Evolutionary conservation across 352 stramenopile species (phyloP), one percentile per base, ranked within the genome.

Genomic region (Pythium insidiosum): DNA sequence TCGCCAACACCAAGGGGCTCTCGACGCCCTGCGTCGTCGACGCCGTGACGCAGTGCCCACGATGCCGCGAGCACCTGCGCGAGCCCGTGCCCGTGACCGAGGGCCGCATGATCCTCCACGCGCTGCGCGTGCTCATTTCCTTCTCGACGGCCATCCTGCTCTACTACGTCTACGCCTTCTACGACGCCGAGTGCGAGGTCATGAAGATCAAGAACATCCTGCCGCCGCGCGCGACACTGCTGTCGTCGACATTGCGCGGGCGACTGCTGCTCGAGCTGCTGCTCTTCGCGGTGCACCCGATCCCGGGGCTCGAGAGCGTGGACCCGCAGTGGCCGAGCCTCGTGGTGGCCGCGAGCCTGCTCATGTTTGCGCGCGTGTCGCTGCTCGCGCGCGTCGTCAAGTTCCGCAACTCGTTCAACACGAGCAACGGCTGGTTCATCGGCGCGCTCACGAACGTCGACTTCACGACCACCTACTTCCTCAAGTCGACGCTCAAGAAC

Each of bases 201-300:
- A 76, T 85, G 61, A 89, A 85, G 59, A 68, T 85, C 52, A 87
- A 85, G 44, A 88, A 88, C 47, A 81, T 88, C 38, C 62, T 85
- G 50, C 71, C 76, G 6, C 73, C 73, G 16, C 79, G 75, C 24
- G 72, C 71, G 15, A 84, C 71, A 35, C 50, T 87, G 25, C 49
- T 85, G 22, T 66, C 61, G 22, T 88, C 76, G 31, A 73, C 73
- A 13, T 44, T 85, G 43, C 70, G 73, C 13, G 50, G 39, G 5
- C 44, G 33, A 2, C 50, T 88, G 12, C 20, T 88, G 3, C 6
- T 82, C 19, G 73, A 88, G 53, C 55, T 80, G 35, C 24, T 50
- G 3, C 20, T 85, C 13, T 60, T 88, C 9, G 58, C 50, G 22
- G 43, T 88, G n/a, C 73, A 88, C 26, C 73, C 76, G 24, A 84